Conservation (phyloP, 192 early-diverging fungal genomes). For the Rhizophagus prolifer region DNA sequence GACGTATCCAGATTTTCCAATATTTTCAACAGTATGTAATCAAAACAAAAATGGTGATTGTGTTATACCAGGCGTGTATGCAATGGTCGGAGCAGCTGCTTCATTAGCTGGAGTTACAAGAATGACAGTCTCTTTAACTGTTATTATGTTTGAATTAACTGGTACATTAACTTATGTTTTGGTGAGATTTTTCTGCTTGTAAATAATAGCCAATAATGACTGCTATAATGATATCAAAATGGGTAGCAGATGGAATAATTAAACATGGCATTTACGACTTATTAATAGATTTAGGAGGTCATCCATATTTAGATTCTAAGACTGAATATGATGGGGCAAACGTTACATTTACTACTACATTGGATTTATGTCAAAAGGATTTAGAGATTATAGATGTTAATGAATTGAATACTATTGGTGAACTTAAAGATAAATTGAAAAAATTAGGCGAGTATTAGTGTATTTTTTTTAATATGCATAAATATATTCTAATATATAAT, state of each 20-base stretch:
- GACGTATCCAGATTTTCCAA: conserved; percentile 57
- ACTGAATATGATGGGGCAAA: conserved; percentile 67
- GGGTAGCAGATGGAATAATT: conserved; percentile 72
- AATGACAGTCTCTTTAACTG: conserved; percentile 71
- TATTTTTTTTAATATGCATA: neutral
- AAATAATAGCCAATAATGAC: conserved; percentile 65
- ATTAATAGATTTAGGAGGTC: conserved; percentile 66
- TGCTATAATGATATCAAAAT: conserved; percentile 61
- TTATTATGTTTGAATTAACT: conserved; percentile 99
- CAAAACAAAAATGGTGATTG: conserved; percentile 64
- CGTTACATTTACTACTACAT: conserved; percentile 54
- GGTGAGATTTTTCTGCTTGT: conserved; percentile 40
- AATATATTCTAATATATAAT: neutral
- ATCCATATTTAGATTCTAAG: conserved; percentile 77
- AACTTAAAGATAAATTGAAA: conserved; percentile 46
- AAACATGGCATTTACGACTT: conserved; percentile 73
- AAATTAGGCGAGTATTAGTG: conserved; percentile 38
- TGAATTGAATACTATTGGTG: conserved; percentile 54
- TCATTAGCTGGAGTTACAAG: conserved; percentile 52
- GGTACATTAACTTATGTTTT: conserved; percentile 89
- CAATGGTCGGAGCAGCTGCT: conserved; percentile 92
- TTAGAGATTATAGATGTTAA: conserved; percentile 68
- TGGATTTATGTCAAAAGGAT: conserved; percentile 64
- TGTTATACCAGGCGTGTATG: conserved; percentile 93
- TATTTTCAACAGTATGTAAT: conserved; percentile 75